Base-by-base conservation (phyloP, 2,329 filamentous ascomycete genomes). In the Pyricularia sp. region DNA sequence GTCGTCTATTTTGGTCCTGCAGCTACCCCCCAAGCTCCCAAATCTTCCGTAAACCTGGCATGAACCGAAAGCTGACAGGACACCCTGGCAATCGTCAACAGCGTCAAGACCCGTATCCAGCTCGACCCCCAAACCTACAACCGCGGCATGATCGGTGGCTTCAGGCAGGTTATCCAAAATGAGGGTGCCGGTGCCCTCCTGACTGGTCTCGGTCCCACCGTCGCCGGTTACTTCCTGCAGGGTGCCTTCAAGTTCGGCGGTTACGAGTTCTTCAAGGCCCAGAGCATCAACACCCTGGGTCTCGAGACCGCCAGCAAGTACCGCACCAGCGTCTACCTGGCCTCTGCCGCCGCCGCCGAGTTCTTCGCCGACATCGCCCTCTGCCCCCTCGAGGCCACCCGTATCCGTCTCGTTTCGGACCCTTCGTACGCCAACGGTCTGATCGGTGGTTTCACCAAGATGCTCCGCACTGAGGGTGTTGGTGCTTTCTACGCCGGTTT, bases 211-310 rank as follows among this genome's bases (percentile, higher is more conserved):
- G 91, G 91, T 75, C 91, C 91, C 73, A 93, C 91, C 76, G 86
- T 87, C 75, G 90, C 90, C 73, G 91, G 91, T 79, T 94, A 94
- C 84, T 93, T 93, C 87, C 86, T 94, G 76, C 91, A 94, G 83
- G 91, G 91, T 77, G 90, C 90, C 75, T 90, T 93, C 88, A 94
- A 94, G 84, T 94, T 94, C 81, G 91, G 91, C 80, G 91, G 91
- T 78, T 94, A 94, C 81, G 91, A 94, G 83, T 88, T 93, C 82
- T 93, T 94, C 89, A 94, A 94, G 88, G 87, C 92, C 84, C 90
- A 92, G 81, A 85, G 84, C 76, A 93, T 94, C 82, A 89, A 90
- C 84, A 72, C 84, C 72, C 81, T 93, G 75, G 91, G 91, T 76
- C 88, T 88, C 77, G 89, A 92, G 79, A 86, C 81, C 71, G 90